A percentile compares a stretch with the other conserved stretches of the same genome.
These are phyloP conservation scores for Sporothrix humicola DNA, from an alignment of 2,329 filamentous ascomycete species.

Conservation along the genomic window DNA sequence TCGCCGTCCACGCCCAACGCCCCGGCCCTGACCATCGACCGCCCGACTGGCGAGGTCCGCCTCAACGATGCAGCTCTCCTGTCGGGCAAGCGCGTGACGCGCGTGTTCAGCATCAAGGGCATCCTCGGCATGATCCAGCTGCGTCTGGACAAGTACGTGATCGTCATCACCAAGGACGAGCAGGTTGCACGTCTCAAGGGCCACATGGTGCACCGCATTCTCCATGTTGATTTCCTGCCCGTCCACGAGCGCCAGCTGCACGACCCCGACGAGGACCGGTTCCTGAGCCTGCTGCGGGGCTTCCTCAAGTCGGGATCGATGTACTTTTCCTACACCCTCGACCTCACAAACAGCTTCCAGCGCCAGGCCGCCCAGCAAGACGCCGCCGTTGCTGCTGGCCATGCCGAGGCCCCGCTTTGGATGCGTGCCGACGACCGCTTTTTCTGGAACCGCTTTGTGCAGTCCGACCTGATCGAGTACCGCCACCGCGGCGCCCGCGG, in stretches of 20 bases:
- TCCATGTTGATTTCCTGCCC: constrained; percentile 89
- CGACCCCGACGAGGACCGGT: constrained; percentile 93
- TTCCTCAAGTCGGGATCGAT: constrained; percentile 84
- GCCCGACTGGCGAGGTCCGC: constrained; percentile 88
- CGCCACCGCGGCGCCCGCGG: constrained; percentile 67
- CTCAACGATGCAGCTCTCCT: constrained; percentile 79
- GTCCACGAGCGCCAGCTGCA: constrained; percentile 89
- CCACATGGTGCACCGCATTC: constrained; percentile 93
- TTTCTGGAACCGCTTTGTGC: constrained; percentile 97
- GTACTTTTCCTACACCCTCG: constrained; percentile 98
- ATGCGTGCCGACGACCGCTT: constrained; percentile 93
- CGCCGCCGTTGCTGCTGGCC: constrained; percentile 43
- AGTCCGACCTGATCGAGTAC: constrained; percentile 90
- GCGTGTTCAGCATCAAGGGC: constrained; percentile 90
- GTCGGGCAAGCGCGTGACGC: constrained; percentile 71
- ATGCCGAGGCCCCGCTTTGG: constrained; percentile 72
- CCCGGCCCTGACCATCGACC: constrained; percentile 84
- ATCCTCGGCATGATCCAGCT: constrained; percentile 94
- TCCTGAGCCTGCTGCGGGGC: constrained; percentile 79
- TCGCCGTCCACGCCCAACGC: constrained; percentile 92
- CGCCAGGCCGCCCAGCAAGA: constrained; percentile 80
- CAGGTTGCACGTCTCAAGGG: constrained; percentile 90
- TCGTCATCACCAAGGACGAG: constrained; percentile 93
- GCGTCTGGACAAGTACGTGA: constrained; percentile 93
- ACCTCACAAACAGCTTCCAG: constrained; percentile 96